Base-by-base conservation (phyloP, 148 eudicot genomes). In the Hydrangea macrophylla region DNA sequence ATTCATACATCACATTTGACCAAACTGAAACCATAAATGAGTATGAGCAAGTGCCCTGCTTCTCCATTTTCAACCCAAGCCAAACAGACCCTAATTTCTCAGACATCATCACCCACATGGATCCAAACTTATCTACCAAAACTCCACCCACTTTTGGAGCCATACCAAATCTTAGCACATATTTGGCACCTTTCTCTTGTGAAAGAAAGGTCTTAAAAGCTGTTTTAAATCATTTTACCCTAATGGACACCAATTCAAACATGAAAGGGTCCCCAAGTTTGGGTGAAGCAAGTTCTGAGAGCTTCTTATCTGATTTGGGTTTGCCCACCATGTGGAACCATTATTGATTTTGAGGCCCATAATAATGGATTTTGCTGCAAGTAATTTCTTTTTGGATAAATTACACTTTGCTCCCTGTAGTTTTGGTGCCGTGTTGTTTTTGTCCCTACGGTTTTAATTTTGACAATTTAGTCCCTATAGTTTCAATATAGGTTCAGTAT, bases 221-320 rank as follows among this genome's bases (percentile, higher is more conserved):
- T n/a, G 84, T 86, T 17, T 50, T 92, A 58, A 70, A 71, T 64
- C 95, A 87, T 32, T 72, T 89, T 24, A 78, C 88, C 7, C 80
- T 80, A 61, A 77, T 76, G 63, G 89, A 85, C 51, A 60, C 9
- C 15, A 60, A 33, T 17, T 35, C 59, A 20, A 40, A 23, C 27
- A 53, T 72, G 26, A 71, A 66, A 36, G 76, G 58, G 22, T 81
- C 88, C 8, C 75, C 86, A 24, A 74, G 84, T 44, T 66, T 83
- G 2, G 85, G 81, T 26, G 86, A 84, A 60, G 85, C 80, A 4
- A 82, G 78, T 23, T 79, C 85, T 5, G 86, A 86, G 70, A 88
- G 81, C 71, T 84, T 84, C 64, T 68, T 90, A 62, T 88, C 97
- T 63, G 82, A 88, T 45, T 81, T 83, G 65, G 82, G 63, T 45